Base-by-base conservation (phyloP, 2,329 filamentous ascomycete genomes). In the Colletotrichum cordylinicola region DNA sequence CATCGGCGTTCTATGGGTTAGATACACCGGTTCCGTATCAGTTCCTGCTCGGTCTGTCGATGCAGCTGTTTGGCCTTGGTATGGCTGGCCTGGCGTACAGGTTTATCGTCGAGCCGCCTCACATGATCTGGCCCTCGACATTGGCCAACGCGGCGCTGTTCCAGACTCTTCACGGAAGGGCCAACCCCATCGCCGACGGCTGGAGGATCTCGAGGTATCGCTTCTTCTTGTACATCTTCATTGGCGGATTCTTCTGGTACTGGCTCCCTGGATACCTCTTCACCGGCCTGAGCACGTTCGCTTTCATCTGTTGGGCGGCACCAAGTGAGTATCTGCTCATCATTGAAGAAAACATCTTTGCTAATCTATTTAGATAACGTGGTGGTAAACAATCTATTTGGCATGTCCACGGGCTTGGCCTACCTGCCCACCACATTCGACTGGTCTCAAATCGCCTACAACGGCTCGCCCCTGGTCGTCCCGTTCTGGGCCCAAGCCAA, bases 321-420 rank as follows among this genome's bases (percentile, higher is more conserved):
- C 86, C 86, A 21, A 75, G 73, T 75, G 12, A 18, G 73, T 75
- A 8, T 21, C 2, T 18, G 3, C 31, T 16, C 1, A 48, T 2
- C 60, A 80, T 4, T 80, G 80, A 29, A 21, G 72, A 15, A 76
- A 78, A 12, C 62, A 81, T 15, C 67, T 31, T 48, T 24, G 12
- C 72, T 74, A 8, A 74, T 29, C 2, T 0, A n/a, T 10, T 35
- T 8, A 75, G 73, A 94, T 64, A 94, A 91, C 75, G 86, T 90
- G 0, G 85, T 94, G 10, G 84, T 95, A 39, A 95, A 95, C 78
- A 93, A 95, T 81, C 80, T 95, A 1, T 95, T 95, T 78, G 83
- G 83, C 27, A 80, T 80, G 52, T 79, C 79, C 27, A 81, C 79
- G 5, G 83, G 83, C 2, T 61, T 84, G 7, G 83, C 82, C 2